Base-by-base conservation (phyloP, 768 basidiomycete genomes). In the Fistulinella prunicolor region DNA sequence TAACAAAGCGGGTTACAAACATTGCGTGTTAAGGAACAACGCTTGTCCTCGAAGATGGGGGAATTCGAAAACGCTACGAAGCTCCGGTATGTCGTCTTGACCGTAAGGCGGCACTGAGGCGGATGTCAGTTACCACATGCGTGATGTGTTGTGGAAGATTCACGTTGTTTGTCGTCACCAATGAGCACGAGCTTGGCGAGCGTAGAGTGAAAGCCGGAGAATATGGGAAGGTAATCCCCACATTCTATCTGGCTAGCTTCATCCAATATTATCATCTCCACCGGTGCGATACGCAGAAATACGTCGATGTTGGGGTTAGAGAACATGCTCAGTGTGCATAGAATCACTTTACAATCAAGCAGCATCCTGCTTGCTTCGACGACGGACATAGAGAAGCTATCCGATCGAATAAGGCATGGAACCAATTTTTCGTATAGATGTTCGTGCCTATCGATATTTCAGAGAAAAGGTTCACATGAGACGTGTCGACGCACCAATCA, bases 31-130 rank as follows among this genome's bases (percentile, higher is more conserved):
- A 9, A 92, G 68, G 57, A 89, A 82, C 4, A 75, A 32, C 0
- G 74, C 73, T 32, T 66, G 57, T 13, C 63, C 59, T 2, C 65
- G 66, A 14, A 92, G 70, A 64, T 90, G 86, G 0, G 65, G 14
- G 12, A 86, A 60, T 58, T 90, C 88, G 74, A 91, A 91, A 22
- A 91, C 78, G 51, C 86, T 89, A 47, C 81, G 73, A 16, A 91
- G 72, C n/a, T 76, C 73, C 42, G 72, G 61, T 30, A 85, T 65
- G 19, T 85, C 77, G 48, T 89, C 89, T 54, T 85, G 79, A 9
- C 88, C 89, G 77, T 74, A 80, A 3, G 89, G 89, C 44, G 89
- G 83, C 54, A 92, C 89, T 91, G 47, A 29, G 14, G 16, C 22
- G 28, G 12, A 23, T 1, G 35, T 55, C 46, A 49, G 54, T 29